Percentiles rank a stretch among this genome's conserved stretches.
phyloP scores from a whole-genome alignment of 1,284 basidiomycete genomes.

The Trichosporon asahii region DNA sequence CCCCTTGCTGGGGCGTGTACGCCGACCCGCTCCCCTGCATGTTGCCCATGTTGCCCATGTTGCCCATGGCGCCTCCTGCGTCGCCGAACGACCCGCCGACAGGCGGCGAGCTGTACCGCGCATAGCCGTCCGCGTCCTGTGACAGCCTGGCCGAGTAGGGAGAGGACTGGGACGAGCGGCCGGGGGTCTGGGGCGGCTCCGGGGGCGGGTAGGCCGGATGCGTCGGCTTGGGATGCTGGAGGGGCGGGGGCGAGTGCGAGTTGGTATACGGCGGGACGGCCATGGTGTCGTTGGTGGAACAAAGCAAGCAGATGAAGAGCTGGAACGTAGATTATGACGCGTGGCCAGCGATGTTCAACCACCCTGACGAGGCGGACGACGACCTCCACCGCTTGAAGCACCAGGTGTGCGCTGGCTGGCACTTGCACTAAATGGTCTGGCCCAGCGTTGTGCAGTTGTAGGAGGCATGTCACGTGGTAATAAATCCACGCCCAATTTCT shows the following conservation, averaged over 20 bases:
- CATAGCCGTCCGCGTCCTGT: constrained; percentile 42
- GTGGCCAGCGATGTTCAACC: background rate
- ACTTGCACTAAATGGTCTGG: background rate
- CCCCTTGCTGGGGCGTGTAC: constrained; percentile 12
- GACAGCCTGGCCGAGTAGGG: constrained; percentile 54
- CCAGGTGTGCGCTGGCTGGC: background rate
- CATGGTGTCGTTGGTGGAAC: constrained; percentile 22
- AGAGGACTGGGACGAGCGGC: constrained; percentile 42
- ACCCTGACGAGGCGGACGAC: background rate
- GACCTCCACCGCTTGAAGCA: background rate
- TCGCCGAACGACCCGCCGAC: constrained; percentile 31
- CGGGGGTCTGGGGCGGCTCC: constrained; percentile 76
- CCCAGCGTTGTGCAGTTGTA: background rate
- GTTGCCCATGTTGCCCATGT: constrained; percentile 14
- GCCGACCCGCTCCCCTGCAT: constrained; percentile 10
- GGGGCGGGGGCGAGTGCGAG: constrained; percentile 68
- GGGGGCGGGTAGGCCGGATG: constrained; percentile 80
- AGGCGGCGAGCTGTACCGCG: constrained; percentile 50
- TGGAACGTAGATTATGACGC: constrained; percentile 14
- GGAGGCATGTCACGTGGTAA: background rate
- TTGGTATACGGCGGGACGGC: constrained; percentile 43
- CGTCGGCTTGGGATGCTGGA: constrained; percentile 84
- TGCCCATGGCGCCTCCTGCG: constrained; percentile 13
- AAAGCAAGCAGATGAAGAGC: background rate
- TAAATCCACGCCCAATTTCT: background rate